These are phyloP conservation scores for Fusarium cyanostomum DNA, from an alignment of 2,329 filamentous ascomycete species.

Conservation along the genomic window DNA sequence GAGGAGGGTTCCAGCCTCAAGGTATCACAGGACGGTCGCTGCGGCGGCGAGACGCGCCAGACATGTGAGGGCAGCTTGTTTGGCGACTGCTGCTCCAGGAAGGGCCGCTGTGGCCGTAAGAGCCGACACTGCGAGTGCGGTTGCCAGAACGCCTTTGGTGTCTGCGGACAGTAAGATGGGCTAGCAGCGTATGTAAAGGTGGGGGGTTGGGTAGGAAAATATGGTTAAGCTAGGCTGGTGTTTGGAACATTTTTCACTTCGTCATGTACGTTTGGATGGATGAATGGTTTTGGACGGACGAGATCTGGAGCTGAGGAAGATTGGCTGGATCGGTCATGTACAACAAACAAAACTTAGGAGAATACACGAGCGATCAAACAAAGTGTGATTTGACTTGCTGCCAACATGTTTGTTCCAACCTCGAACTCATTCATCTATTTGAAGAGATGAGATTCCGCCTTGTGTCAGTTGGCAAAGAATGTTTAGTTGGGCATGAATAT, in stretches of 20 bases:
- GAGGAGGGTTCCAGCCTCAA: conserved; percentile 31
- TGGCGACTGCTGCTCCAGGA: conserved; percentile 56
- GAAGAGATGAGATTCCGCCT: not conserved
- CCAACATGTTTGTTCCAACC: not conserved
- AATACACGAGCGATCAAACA: conserved; percentile 21
- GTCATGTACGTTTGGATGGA: conserved; percentile 36
- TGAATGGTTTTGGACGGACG: conserved; percentile 16
- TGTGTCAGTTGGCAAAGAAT: conserved; percentile 1
- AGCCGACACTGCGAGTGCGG: conserved; percentile 49
- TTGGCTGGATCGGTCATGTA: conserved; percentile 14
- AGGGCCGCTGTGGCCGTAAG: conserved; percentile 52
- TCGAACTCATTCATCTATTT: not conserved
- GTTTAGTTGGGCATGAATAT: not conserved
- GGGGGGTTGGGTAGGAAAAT: not conserved
- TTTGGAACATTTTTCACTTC: conserved; percentile 32
- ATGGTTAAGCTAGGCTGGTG: not conserved
- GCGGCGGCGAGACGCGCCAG: conserved; percentile 51
- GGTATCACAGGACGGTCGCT: conserved; percentile 52
- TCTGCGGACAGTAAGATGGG: conserved; percentile 43
- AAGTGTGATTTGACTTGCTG: conserved; percentile 3
- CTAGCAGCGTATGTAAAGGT: not conserved
- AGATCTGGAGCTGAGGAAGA: conserved; percentile 20
- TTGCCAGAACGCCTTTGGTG: conserved; percentile 50
- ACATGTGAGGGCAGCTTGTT: conserved; percentile 55
- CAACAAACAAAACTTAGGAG: conserved; percentile 5